phyloP scores from a whole-genome alignment of 495 filamentous ascomycete species.

The Penicillium malachiteum region DNA sequence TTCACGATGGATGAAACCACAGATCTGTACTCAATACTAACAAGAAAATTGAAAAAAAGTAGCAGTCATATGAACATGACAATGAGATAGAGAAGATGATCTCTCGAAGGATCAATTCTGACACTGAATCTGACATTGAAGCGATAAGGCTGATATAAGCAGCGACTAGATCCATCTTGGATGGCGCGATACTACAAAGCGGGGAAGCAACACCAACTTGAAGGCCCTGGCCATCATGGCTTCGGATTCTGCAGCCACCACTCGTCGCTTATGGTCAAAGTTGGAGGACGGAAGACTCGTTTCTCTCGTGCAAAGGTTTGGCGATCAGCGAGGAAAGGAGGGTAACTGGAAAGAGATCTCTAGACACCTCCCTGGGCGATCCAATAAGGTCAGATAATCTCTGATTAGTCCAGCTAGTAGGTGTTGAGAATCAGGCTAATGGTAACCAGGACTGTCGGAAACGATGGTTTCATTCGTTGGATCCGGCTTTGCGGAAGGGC shows the following conservation, averaged over 20 bases:
- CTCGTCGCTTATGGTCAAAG: neutral
- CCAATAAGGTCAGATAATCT: neutral
- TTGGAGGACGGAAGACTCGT: neutral
- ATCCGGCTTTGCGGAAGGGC: slow-evolving; percentile 1
- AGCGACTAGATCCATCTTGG: neutral
- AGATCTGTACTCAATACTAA: too few species aligned
- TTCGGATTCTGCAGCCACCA: neutral
- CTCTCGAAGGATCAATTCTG: too few species aligned
- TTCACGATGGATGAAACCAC: too few species aligned
- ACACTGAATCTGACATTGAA: too few species aligned
- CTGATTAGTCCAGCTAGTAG: too few species aligned
- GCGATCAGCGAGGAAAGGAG: neutral
- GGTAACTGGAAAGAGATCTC: slow-evolving; percentile 1
- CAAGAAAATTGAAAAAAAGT: too few species aligned
- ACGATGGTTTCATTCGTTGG: neutral
- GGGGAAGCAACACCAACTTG: neutral
- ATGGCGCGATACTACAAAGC: neutral
- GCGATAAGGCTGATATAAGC: slow-evolving; percentile 2
- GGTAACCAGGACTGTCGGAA: neutral
- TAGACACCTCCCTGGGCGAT: neutral
- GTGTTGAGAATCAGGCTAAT: neutral
- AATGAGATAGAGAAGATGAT: too few species aligned
- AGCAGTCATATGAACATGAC: too few species aligned
- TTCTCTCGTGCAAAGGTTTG: neutral
- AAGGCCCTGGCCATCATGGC: neutral